phyloP scores from a whole-genome alignment of 192 early-diverging fungal species.

The Chytriomyces confervae region DNA sequence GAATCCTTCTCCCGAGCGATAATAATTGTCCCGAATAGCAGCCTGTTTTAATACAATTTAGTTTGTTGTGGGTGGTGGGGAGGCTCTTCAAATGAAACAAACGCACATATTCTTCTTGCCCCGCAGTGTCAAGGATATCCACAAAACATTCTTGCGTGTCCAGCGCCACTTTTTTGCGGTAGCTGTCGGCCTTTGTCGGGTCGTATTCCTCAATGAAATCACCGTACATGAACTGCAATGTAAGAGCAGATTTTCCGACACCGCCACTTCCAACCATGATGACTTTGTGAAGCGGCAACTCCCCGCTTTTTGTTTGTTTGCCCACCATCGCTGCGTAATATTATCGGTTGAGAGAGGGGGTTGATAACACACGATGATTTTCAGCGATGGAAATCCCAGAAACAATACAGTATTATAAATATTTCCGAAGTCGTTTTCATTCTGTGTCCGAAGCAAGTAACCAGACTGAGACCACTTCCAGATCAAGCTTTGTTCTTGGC shows the following conservation, averaged over 20 bases:
- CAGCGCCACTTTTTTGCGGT: slow-evolving; percentile 80
- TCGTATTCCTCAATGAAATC: slow-evolving; percentile 96
- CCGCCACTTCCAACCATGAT: slow-evolving; percentile 93
- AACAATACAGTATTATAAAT: no score
- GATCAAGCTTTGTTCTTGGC: no score
- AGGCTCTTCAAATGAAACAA: not conserved
- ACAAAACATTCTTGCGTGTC: slow-evolving; percentile 82
- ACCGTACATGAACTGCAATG: slow-evolving; percentile 89
- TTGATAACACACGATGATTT: no score
- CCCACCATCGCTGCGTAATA: slow-evolving; percentile 57
- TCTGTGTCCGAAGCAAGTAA: no score
- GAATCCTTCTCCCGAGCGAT: slow-evolving; percentile 84
- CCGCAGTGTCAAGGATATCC: slow-evolving; percentile 89
- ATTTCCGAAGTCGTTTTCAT: no score
- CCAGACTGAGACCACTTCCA: no score
- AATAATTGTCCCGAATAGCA: slow-evolving; percentile 87
- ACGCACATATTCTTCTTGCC: slow-evolving; percentile 80
- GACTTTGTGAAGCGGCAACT: slow-evolving; percentile 84
- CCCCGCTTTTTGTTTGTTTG: slow-evolving; percentile 60
- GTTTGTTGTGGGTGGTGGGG: not conserved
- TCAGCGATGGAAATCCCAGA: no score
- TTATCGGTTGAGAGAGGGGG: no score
- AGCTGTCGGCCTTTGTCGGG: slow-evolving; percentile 90
- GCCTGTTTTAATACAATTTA: slow-evolving; percentile 42
- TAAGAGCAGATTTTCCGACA: slow-evolving; percentile 88